phyloP scores from a whole-genome alignment of 306 rosid species.

The Vigna mungo region DNA sequence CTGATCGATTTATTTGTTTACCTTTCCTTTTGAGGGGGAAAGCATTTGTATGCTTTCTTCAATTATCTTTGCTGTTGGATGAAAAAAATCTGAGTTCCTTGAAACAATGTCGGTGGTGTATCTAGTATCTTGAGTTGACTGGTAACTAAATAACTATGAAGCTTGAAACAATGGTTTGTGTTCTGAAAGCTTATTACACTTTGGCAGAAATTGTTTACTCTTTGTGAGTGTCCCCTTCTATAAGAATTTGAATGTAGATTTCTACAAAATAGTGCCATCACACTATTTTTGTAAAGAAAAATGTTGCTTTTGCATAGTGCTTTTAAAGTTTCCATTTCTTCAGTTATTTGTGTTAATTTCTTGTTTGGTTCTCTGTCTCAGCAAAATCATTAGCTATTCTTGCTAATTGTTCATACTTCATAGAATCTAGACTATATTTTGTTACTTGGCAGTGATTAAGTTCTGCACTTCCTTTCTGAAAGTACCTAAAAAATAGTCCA shows the following conservation, averaged over 20 bases:
- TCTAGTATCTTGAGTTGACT: conserved; percentile 13
- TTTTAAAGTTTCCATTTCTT: conserved; percentile 2
- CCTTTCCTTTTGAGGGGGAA: conserved; percentile 18
- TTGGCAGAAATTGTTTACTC: conserved; percentile 20
- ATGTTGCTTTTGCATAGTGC: not conserved
- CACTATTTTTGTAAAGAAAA: conserved; percentile 18
- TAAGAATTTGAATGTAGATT: conserved; percentile 17
- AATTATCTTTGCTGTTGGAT: conserved; percentile 36
- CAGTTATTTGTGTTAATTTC: not conserved
- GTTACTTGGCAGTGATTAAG: conserved; percentile 1
- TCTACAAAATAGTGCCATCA: not conserved
- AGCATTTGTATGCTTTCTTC: conserved; percentile 19
- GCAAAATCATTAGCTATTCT: conserved; percentile 11
- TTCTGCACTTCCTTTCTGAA: conserved; percentile 38
- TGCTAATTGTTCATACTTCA: conserved; percentile 16
- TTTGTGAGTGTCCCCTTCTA: conserved; percentile 22
- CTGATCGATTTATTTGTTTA: conserved; percentile 26
- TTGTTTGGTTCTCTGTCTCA: not conserved
- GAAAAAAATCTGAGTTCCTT: conserved; percentile 30
- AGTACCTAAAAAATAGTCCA: not conserved
- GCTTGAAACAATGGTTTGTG: conserved; percentile 15
- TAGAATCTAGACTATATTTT: not conserved
- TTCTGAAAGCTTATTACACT: conserved; percentile 27
- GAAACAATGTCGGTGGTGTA: conserved; percentile 7
- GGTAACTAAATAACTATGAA: not conserved